Base-by-base conservation (phyloP, 2,329 filamentous ascomycete species). In the Lachnellula cervina region DNA sequence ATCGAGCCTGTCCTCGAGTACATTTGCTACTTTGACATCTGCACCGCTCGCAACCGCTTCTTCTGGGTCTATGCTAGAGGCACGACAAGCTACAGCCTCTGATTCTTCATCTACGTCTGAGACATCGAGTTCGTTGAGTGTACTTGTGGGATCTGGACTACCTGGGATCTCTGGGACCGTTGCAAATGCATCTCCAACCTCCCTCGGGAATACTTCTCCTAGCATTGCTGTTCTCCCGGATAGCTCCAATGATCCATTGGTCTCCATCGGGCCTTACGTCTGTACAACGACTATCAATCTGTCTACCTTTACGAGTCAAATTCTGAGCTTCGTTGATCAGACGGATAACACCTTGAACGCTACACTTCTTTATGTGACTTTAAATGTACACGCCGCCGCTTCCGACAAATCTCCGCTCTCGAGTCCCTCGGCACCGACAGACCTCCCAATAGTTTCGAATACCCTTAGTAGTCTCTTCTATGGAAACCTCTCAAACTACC, bases 331-430 rank as follows among this genome's bases (percentile, higher is more conserved):
- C 60, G 73, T 86, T 46, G 64, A 71, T 13, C 65, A 67, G 5
- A 86, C 82, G 5, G 72, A 77, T 35, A 79, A 78, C 35, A 80
- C 79, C 5, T 69, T 84, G 35, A 77, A 76, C 19, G 81, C 82
- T 1, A 76, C 77, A 43, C 69, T 82, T 8, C 70, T 76, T 1
- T 79, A 77, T 59, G 61, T 87, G 1, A 74, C 77, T 3, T 67
- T 87, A 54, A 85, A 87, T 65, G 64, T 87, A 6, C 83, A 87
- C 70, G 78, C 77, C 21, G 81, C 83, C 4, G 69, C 74, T 7
- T 70, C 74, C 13, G 64, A 70, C 5, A 67, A 70, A 21, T 64
- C 71, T 2, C 77, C 80, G 3, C 71, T 74, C 2, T 73, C 77
- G 0, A 67, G 72, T 5, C 62, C 70, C 7, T 71, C 78, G 8